Evolutionary conservation across 2,329 filamentous ascomycete species (phyloP).

Genomic region (Elsinoe australis): DNA sequence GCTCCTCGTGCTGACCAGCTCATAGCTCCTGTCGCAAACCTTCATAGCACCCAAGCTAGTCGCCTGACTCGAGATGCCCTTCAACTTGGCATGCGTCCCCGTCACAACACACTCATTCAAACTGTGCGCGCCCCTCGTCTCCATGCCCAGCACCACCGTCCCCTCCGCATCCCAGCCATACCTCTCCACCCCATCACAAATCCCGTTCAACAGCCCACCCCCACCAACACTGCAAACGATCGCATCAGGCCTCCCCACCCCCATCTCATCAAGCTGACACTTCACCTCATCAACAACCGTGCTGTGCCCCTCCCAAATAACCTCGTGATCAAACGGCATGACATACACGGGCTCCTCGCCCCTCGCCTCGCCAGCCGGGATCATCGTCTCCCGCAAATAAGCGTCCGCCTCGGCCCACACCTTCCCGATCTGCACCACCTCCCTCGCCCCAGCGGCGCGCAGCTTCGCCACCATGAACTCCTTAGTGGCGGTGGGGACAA

Average conservation of each 20-base stretch:
- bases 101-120: constrained; percentile 55
- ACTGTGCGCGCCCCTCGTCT: constrained; percentile 67
- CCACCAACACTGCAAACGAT: constrained; percentile 74
- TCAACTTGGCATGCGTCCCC: constrained; percentile 50
- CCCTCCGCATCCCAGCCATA: constrained; percentile 25
- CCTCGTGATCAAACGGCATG: constrained; percentile 60
- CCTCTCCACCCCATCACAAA: constrained; percentile 60
- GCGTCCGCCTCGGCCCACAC: constrained; percentile 63
- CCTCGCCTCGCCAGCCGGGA: constrained; percentile 34
- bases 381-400: constrained; percentile 53
- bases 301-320: constrained; percentile 59
- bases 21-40: constrained; percentile 62
- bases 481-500: constrained; percentile 60
- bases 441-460: constrained; percentile 54
- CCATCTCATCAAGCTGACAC: constrained; percentile 32
- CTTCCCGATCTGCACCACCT: constrained; percentile 61
- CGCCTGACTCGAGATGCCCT: constrained; percentile 66
- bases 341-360: constrained; percentile 54
- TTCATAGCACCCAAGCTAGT: constrained; percentile 64
- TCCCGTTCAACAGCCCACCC: constrained; percentile 68
- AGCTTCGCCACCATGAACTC: constrained; percentile 66
- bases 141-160: constrained; percentile 59
- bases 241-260: constrained; percentile 49
- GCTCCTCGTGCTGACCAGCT: constrained; percentile 48
- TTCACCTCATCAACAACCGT: constrained; percentile 50